Evolutionary conservation across 352 stramenopile genomes (phyloP), one percentile per base, ranked within the genome.

Genomic region (Bremia lactucae): DNA sequence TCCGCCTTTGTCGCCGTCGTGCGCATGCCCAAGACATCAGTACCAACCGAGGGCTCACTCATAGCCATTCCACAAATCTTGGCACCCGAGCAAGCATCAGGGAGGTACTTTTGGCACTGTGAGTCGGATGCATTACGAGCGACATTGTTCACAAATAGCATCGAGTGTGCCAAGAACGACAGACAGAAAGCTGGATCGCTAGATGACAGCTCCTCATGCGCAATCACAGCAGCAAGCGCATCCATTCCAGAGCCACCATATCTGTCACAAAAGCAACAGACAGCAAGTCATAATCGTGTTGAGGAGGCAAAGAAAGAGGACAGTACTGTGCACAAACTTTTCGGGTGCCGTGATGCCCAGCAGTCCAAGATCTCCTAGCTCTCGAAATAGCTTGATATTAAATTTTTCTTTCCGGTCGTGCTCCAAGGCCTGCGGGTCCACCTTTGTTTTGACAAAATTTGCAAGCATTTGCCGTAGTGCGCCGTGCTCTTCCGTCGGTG

Each of bases 61-160:
- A 99, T 99, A 40, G 87, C 93, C 95, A 99, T 98, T 23, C 96
- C 96, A 44, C 96, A 96, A 58, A 99, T 97, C 46, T 87, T 87
- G 8, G 69, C 74, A 22, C 95, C 96, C 2, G 82, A 84, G 57
- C 94, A 98, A 34, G 91, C 76, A 15, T 63, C 67, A 23, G 95
- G 94, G 0, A 99, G 65, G 62, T 86, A 91, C 62, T 87, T 85
- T 20, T 62, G 42, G 43, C 76, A 95, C 64, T 96, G 88, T 18
- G 61, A 81, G 8, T 95, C 63, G 31, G 61, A 95, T 14, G 83
- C 89, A 59, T 97, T 97, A 36, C 69, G 86, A 1, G 74, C 66
- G 10, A 96, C 68, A 55, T 96, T 96, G 72, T 96, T 96, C 31
- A 94, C 83, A 36, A 96, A 96, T 14, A 96, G 65, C 83, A 96